Percentiles rank a stretch among this genome's conserved stretches.
These are phyloP conservation scores for Phytophthora brassicae DNA, from an alignment of 352 stramenopile species.

Conservation along the genomic window DNA sequence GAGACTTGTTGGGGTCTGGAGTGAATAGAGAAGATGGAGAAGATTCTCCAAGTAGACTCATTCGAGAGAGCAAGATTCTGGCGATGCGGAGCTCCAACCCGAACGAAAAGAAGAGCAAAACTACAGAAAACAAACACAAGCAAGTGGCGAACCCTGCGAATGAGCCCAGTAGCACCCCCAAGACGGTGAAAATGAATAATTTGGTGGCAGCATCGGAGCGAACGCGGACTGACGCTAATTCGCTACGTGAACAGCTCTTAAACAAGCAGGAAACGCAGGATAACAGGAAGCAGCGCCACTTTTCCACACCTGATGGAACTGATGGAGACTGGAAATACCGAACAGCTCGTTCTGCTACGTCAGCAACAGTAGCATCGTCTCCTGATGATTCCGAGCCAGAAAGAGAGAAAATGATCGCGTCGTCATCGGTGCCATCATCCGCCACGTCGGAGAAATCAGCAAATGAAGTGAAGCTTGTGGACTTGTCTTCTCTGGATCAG, in stretches of 20 bases:
- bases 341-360: conserved; percentile 20
- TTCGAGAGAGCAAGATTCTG: conserved; percentile 77
- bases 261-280: conserved; percentile 22
- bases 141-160: conserved; percentile 1
- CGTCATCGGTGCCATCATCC: conserved; percentile 25
- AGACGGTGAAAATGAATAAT: conserved; percentile 30
- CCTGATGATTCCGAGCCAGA: conserved; percentile 28
- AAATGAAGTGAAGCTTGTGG: conserved; percentile 25
- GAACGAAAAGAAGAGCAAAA: conserved; percentile 13
- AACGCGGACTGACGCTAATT: conserved; percentile 17
- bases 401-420: conserved; percentile 21
- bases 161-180: conserved; percentile 8
- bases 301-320: conserved; percentile 22
- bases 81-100: conserved; percentile 44
- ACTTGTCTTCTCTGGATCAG: conserved; percentile 28
- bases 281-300: conserved; percentile 21
- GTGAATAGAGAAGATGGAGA: conserved; percentile 30
- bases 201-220: conserved; percentile 28
- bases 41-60: conserved; percentile 34
- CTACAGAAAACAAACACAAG: too few relatives aligned
- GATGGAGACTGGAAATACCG: conserved; percentile 11
- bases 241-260: conserved; percentile 27
- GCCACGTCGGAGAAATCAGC: conserved; percentile 23
- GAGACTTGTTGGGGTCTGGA: conserved; percentile 18
- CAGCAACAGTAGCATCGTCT: conserved; percentile 12